Base-by-base conservation (phyloP, 208 protist species). In the Crithidia sp. region DNA sequence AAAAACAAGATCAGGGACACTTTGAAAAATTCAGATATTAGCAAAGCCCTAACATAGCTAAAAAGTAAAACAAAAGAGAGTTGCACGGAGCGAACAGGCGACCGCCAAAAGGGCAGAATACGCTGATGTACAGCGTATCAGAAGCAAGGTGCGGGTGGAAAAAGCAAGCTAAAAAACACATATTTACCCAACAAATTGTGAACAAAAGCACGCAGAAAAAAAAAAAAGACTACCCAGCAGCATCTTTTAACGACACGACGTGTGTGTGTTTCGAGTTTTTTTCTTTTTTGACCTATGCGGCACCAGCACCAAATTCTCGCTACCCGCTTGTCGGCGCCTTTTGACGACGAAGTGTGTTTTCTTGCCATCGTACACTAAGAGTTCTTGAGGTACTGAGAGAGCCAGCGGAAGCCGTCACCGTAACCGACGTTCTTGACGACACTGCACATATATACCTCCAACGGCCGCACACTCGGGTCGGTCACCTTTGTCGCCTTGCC, bases 371-470 rank as follows among this genome's bases (percentile, higher is more conserved):
- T 54, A 19, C 39, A 12, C 52, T 79, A 89, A 55, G 83, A 79
- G 70, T 94, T 95, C 79, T 97, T 81, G 52, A 98, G 79, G 70
- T 98, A 99, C 67, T 97, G 83, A 12, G 95, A 84, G 28, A 99
- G 85, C 98, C 98, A 99, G 54, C 93, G 88, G 86, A 99, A 99
- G 39, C 89, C 96, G 63, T 99, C 98, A 65, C 96, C 97, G 86
- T 99, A 99, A 49, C 99, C 99, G 52, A 92, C 82, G 57, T 97
- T 94, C 52, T 97, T 95, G 36, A 99, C 90, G 39, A 99, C 96
- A 74, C 95, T 98, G 96, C 98, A 99, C 99, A 99, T 99, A 90
- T 99, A 99, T 43, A 99, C 88, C 91, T 99, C 98, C 40, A 99
- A 80, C 36, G 99, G 98, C 36, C 99, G 91, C 14, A 97, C 77